phyloP scores from a whole-genome alignment of 108 stramenopile species.

The Nitzschia inconspicua region DNA sequence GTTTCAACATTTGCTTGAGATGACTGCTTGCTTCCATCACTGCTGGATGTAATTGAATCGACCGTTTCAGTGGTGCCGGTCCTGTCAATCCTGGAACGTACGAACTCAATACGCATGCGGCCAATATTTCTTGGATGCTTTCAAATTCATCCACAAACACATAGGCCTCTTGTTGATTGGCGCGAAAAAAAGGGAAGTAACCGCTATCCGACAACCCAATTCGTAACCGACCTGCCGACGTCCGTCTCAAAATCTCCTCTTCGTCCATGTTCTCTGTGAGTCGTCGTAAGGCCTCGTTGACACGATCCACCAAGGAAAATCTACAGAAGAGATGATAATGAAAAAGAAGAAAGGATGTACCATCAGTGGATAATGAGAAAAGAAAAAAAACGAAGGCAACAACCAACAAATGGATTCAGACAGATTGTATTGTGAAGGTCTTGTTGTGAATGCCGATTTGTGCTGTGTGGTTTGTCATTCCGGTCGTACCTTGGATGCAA shows the following conservation, averaged over 20 bases:
- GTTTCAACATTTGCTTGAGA: constrained; percentile 38
- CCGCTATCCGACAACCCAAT: constrained; percentile 63
- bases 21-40: constrained; percentile 23
- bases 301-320: constrained; percentile 61
- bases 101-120: constrained; percentile 53
- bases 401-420: no score
- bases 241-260: constrained; percentile 31
- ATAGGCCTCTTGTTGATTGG: constrained; percentile 43
- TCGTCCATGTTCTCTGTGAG: constrained; percentile 39
- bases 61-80: constrained; percentile 58
- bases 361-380: not conserved
- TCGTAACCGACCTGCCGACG: constrained; percentile 32
- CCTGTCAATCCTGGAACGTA: no score
- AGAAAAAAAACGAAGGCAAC: no score
- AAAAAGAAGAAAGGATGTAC: not conserved
- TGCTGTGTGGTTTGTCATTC: no score
- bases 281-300: constrained; percentile 34
- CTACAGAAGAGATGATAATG: not conserved
- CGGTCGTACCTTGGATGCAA: constrained; percentile 43
- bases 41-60: constrained; percentile 20
- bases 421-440: not conserved
- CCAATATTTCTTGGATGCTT: constrained; percentile 46
- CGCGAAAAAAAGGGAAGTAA: constrained; percentile 31
- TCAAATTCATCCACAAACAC: constrained; percentile 56
- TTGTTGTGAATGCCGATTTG: not conserved